Evolutionary conservation across 352 stramenopile genomes (phyloP).

Genomic region (Poterioochromonas sp.): DNA sequence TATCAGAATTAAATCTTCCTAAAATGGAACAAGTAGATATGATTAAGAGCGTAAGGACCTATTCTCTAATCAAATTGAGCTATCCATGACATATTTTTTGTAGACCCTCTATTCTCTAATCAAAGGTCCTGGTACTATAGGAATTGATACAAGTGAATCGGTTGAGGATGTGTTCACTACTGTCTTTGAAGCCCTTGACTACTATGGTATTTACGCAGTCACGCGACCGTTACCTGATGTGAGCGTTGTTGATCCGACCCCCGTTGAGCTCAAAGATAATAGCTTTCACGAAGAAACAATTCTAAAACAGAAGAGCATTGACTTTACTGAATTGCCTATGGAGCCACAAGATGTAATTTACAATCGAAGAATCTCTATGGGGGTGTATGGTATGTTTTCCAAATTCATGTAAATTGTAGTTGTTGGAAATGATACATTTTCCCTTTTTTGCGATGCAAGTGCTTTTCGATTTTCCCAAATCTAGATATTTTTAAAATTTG

Average conservation of each 20-base stretch:
- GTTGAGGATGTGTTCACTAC: not conserved
- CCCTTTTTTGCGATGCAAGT: too few relatives aligned
- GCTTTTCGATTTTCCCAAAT: too few relatives aligned
- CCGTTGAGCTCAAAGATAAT: not conserved
- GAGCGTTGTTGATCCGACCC: not conserved
- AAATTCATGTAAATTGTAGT: too few relatives aligned
- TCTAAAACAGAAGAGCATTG: not conserved
- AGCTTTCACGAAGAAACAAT: not conserved
- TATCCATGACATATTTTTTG: not conserved
- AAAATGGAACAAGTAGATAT: too few relatives aligned
- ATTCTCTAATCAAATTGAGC: too few relatives aligned
- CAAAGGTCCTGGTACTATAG: not conserved
- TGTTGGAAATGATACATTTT: too few relatives aligned
- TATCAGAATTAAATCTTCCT: too few relatives aligned
- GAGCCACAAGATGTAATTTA: not conserved
- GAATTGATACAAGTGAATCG: not conserved
- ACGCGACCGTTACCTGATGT: not conserved
- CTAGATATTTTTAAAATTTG: too few relatives aligned
- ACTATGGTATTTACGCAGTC: not conserved
- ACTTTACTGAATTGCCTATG: not conserved
- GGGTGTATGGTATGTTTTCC: not conserved
- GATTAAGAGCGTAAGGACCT: too few relatives aligned
- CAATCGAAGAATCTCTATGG: not conserved
- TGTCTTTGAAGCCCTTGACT: not conserved
- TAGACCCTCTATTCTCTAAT: not conserved